Evolutionary conservation across 2,329 filamentous ascomycete genomes (phyloP).

Genomic region (Colletotrichum sp.): DNA sequence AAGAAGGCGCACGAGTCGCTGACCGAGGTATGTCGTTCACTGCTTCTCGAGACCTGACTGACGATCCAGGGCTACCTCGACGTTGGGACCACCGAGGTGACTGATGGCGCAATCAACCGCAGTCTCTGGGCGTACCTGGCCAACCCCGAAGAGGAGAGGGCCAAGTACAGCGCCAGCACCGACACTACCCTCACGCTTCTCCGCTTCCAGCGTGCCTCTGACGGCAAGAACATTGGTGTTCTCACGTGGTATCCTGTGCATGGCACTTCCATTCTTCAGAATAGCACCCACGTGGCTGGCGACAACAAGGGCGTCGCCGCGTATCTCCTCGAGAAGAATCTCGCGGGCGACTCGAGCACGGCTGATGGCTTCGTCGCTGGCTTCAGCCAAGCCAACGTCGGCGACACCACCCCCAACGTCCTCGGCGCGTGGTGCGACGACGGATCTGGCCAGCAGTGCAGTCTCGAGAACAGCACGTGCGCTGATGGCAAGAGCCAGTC

Average conservation of each 20-base stretch:
- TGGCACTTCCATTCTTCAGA: slow-evolving; percentile 87
- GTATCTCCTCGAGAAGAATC: slow-evolving; percentile 78
- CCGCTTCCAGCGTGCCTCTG: slow-evolving; percentile 75
- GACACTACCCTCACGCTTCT: slow-evolving; percentile 75
- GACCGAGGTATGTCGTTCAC: slow-evolving; percentile 43
- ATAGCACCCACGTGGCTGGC: slow-evolving; percentile 90
- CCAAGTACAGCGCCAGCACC: slow-evolving; percentile 61
- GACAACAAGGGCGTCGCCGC: slow-evolving; percentile 97
- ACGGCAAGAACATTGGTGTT: slow-evolving; percentile 78
- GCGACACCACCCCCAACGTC: slow-evolving; percentile 89
- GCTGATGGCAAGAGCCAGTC: slow-evolving; percentile 69
- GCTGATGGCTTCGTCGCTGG: slow-evolving; percentile 81
- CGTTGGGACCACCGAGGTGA: slow-evolving; percentile 71
- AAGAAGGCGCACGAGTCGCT: slow-evolving; percentile 78
- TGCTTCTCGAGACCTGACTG: not conserved
- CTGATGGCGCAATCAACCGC: slow-evolving; percentile 85
- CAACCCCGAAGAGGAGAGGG: slow-evolving; percentile 80
- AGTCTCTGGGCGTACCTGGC: slow-evolving; percentile 87
- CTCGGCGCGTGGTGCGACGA: slow-evolving; percentile 91
- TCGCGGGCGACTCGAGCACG: slow-evolving; percentile 57
- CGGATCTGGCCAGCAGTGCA: slow-evolving; percentile 73
- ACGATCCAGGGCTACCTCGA: slow-evolving; percentile 65
- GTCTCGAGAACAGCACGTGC: slow-evolving; percentile 84
- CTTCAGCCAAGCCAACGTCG: slow-evolving; percentile 91
- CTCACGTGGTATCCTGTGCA: slow-evolving; percentile 93